phyloP scores from a whole-genome alignment of 176 grass and related monocot species.

The Oropetium thomaeum region DNA sequence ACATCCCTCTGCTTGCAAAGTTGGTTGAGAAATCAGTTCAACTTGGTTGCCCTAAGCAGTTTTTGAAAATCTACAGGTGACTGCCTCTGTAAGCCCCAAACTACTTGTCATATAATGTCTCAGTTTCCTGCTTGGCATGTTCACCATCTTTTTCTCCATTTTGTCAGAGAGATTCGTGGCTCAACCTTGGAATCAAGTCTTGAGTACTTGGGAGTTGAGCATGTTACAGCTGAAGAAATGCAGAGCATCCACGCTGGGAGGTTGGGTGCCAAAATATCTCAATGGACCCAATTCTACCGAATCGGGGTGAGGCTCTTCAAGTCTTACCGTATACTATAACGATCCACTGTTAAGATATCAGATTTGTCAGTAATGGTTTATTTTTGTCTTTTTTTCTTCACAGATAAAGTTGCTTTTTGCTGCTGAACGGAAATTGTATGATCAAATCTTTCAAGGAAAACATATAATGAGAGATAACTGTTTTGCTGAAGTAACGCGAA shows the following conservation, averaged over 20 bases:
- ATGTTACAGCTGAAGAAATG: slow-evolving; percentile 53
- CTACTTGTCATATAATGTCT: background rate
- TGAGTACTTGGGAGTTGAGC: slow-evolving; percentile 53
- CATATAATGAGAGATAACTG: slow-evolving; percentile 43
- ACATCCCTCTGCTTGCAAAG: slow-evolving; percentile 47
- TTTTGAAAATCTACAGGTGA: slow-evolving; percentile 60
- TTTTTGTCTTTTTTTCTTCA: slow-evolving; percentile 17
- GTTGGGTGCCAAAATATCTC: slow-evolving; percentile 42
- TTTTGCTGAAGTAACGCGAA: slow-evolving; percentile 56
- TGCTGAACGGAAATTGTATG: slow-evolving; percentile 54
- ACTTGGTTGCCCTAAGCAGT: slow-evolving; percentile 47
- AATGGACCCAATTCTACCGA: slow-evolving; percentile 50
- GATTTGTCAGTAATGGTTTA: background rate
- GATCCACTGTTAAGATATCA: background rate
- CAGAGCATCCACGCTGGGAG: slow-evolving; percentile 40
- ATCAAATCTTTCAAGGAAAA: slow-evolving; percentile 54
- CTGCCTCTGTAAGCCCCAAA: background rate
- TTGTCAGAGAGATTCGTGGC: slow-evolving; percentile 42
- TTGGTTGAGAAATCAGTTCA: slow-evolving; percentile 48
- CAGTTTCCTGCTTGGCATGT: background rate
- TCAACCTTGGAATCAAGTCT: slow-evolving; percentile 56
- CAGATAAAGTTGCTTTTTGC: slow-evolving; percentile 74
- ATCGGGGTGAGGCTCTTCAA: slow-evolving; percentile 48
- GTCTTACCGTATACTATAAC: background rate
- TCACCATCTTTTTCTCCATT: background rate